These are phyloP conservation scores for Leptodontidium sp. DNA, from an alignment of 2,329 filamentous ascomycete species.

Conservation along the genomic window DNA sequence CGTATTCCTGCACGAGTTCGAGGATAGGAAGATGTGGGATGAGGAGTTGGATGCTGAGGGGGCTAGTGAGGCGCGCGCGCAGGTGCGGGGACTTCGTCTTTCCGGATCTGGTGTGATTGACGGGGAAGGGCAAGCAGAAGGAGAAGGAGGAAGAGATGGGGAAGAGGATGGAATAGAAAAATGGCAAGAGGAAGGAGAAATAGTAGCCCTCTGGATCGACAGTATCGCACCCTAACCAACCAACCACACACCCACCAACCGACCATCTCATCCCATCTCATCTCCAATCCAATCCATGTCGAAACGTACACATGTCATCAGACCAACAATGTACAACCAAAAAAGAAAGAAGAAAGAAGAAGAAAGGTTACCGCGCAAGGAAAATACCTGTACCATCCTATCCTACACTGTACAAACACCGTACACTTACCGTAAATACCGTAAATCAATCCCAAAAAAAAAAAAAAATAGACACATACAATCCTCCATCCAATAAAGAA, in stretches of 20 bases:
- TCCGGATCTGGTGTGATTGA: neutral
- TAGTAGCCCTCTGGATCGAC: slow-evolving; percentile 32
- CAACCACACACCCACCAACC: neutral
- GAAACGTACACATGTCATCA: too few species aligned
- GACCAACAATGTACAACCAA: too few species aligned
- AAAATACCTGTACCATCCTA: too few species aligned
- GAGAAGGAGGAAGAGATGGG: neutral
- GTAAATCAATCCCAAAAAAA: too few species aligned
- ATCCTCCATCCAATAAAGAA: too few species aligned
- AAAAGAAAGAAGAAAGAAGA: too few species aligned
- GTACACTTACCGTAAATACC: too few species aligned
- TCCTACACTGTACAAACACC: too few species aligned
- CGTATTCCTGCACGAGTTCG: slow-evolving; percentile 39
- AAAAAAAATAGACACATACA: too few species aligned
- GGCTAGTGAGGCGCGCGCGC: slow-evolving; percentile 33
- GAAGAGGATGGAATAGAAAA: slow-evolving; percentile 4
- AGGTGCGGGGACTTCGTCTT: neutral
- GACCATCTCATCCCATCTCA: too few species aligned
- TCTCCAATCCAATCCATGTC: too few species aligned
- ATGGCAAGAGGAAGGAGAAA: slow-evolving; percentile 24
- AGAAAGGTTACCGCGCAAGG: too few species aligned
- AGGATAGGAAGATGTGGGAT: slow-evolving; percentile 38
- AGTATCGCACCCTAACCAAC: slow-evolving; percentile 14
- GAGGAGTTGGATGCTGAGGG: slow-evolving; percentile 32
- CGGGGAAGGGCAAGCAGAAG: slow-evolving; percentile 10